Percentiles rank a stretch among this genome's conserved stretches.
Evolutionary conservation across 352 stramenopile genomes (phyloP).

Genomic region (Phytophthora europaea): DNA sequence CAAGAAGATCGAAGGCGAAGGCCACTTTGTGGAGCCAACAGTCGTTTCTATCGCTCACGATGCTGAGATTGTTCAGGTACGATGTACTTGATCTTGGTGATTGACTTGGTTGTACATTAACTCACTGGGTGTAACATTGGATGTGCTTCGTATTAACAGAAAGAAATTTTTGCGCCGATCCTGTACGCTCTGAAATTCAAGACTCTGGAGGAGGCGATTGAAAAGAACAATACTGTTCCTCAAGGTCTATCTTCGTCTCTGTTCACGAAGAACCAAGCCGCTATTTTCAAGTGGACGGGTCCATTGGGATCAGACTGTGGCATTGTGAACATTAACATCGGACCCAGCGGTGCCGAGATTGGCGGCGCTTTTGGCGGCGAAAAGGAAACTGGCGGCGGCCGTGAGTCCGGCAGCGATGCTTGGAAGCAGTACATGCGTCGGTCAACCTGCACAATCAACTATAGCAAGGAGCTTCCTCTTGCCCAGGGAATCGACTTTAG

Average conservation of each 20-base stretch:
- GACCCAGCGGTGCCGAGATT: slow-evolving; percentile 93
- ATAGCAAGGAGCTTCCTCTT: slow-evolving; percentile 93
- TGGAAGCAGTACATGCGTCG: slow-evolving; percentile 97
- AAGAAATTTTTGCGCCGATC: slow-evolving; percentile 94
- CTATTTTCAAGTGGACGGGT: slow-evolving; percentile 95
- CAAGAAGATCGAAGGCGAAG: slow-evolving; percentile 80
- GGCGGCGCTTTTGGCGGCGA: slow-evolving; percentile 94
- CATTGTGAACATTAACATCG: slow-evolving; percentile 96
- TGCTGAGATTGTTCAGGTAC: slow-evolving; percentile 82
- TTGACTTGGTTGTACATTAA: neutral
- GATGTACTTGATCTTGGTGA: neutral
- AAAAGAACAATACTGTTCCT: slow-evolving; percentile 93
- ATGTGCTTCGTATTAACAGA: slow-evolving; percentile 42
- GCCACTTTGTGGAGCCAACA: slow-evolving; percentile 94
- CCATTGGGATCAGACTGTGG: slow-evolving; percentile 92
- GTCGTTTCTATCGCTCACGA: slow-evolving; percentile 88
- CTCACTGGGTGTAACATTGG: neutral
- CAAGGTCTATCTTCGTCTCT: slow-evolving; percentile 93
- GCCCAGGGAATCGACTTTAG: slow-evolving; percentile 94
- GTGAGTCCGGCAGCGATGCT: slow-evolving; percentile 92
- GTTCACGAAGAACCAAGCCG: slow-evolving; percentile 93
- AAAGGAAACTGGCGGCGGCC: slow-evolving; percentile 93
- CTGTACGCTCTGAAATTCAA: slow-evolving; percentile 94
- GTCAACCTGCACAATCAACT: slow-evolving; percentile 95
- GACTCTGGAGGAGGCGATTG: slow-evolving; percentile 91